A percentile compares a stretch with the other conserved stretches of the same genome.
These are phyloP conservation scores for Musa balbisiana DNA, from an alignment of 202 grass and related monocot species.

Conservation along the genomic window DNA sequence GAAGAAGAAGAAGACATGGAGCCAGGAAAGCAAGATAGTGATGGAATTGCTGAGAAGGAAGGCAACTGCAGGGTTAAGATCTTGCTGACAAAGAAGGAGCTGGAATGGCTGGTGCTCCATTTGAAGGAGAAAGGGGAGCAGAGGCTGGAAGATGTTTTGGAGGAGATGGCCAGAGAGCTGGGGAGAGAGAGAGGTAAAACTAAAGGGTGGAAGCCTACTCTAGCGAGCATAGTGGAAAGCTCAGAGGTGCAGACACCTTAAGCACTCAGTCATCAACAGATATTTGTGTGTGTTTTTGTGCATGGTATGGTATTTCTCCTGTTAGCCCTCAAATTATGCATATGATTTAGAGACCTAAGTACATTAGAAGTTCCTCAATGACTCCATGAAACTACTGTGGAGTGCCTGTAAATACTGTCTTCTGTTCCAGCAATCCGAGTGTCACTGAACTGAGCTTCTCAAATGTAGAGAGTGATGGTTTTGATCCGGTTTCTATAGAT, in stretches of 20 bases:
- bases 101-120: constrained; percentile 18
- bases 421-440: too few species aligned
- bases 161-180: constrained; percentile 4
- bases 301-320: background rate
- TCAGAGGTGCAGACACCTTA: background rate
- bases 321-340: too few species aligned
- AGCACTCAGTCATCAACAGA: too few species aligned
- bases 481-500: too few species aligned
- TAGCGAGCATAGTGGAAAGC: constrained; percentile 19
- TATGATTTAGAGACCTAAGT: too few species aligned
- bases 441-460: too few species aligned
- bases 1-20: background rate
- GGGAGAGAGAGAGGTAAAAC: background rate
- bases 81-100: constrained; percentile 19
- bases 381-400: too few species aligned
- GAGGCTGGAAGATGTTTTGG: constrained; percentile 21
- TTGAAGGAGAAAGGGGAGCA: constrained; percentile 15
- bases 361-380: too few species aligned
- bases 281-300: background rate
- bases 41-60: background rate
- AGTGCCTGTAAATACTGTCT: too few species aligned
- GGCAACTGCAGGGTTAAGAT: constrained; percentile 9
- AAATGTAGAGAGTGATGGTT: too few species aligned
- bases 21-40: background rate
- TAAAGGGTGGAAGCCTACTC: constrained; percentile 9